Base-by-base conservation (phyloP, 1,139 yeast genomes). In the Diutina rugosa region DNA sequence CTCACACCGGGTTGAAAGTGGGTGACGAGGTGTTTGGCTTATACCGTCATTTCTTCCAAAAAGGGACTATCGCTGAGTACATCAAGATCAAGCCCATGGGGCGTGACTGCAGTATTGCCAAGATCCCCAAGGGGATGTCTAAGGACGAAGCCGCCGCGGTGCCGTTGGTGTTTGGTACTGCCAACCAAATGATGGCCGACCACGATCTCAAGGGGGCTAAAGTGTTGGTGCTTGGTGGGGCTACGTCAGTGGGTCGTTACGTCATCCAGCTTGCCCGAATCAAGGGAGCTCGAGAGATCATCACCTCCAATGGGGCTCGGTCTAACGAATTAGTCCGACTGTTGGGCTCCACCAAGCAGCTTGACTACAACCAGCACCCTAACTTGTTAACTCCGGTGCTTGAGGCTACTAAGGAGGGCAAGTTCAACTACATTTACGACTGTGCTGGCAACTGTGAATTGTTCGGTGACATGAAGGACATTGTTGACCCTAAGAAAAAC, bases 11-110 rank as follows among this genome's bases (percentile, higher is more conserved):
- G 14, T 77, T 79, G 67, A 68, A 71, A 35, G 78, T 70, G 5
- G 93, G 91, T 44, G 93, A 87, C 62, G 74, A 76, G 46, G 85
- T 87, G 1, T 79, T 79, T 63, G 96, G 95, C 9, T 64, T 78
- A 28, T 68, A 73, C 60, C 73, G 73, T 51, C 75, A 78, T 12
- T 67, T 73, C 56, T 51, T 56, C 48, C 76, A 76, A 4, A 66
- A 69, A 10, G 90, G 90, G n/a, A 70, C 85, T 5, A 67, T 79
- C n/a, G 72, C 81, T 9, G 73, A 72, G 56, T 72, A 71, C 58
- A 56, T 71, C 35, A 55, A 64, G 35, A 72, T 83, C 53, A 72
- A 84, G 44, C 60, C 77, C 6, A 26, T 16, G 6, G 49, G 32
- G 4, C 6, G n/a, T 4, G 44, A 49, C 16, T 14, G 44, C 12